Evolutionary conservation across 2,329 filamentous ascomycete genomes (phyloP), one percentile per base, ranked within the genome.

Genomic region (Biscogniauxia sp.): DNA sequence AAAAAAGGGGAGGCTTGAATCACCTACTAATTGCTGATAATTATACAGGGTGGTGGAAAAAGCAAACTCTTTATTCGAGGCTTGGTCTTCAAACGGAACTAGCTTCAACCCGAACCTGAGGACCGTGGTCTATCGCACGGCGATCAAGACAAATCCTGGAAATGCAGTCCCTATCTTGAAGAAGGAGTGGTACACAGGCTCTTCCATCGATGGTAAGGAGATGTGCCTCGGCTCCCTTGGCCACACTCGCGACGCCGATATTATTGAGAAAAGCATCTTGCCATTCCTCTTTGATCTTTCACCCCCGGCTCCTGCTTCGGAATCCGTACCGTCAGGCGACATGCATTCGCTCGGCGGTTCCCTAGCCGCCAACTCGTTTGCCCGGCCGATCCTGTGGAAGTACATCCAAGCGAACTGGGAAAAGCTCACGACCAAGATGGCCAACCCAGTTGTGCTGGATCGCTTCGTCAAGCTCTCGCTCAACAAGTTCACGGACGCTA

Each of bases 131-230:
- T 98, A 93, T 82, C 87, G 88, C 61, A 88, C 93, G 41, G 89
- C 87, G 25, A 83, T 97, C 61, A 88, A 87, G 65, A 76, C 77
- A 60, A 86, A 93, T 66, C 87, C 92, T 6, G 86, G 86, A 7
- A 83, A 84, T 56, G 80, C 87, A 17, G 91, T 92, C 66, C 83
- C 90, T 26, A 84, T 88, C 7, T 83, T 99, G 58, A 92, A 94
- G 79, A 86, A 92, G 58, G 93, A 97, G 74, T 98, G 92, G 83
- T 83, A 87, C 64, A 88, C 82, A 55, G 95, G 92, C 13, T 89
- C 89, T 56, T 92, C 93, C 7, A 88, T 97, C 45, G 95, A 98
- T 70, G 93, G 93, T 69, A 96, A 93, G 76, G 93, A 97, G 68
- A 90, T 96, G 65, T 90, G 87, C 66, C 84, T 98, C 2, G 81